Evolutionary conservation across 352 stramenopile species (phyloP), one percentile per base, ranked within the genome.

Genomic region (Phytopythium kandeliae): DNA sequence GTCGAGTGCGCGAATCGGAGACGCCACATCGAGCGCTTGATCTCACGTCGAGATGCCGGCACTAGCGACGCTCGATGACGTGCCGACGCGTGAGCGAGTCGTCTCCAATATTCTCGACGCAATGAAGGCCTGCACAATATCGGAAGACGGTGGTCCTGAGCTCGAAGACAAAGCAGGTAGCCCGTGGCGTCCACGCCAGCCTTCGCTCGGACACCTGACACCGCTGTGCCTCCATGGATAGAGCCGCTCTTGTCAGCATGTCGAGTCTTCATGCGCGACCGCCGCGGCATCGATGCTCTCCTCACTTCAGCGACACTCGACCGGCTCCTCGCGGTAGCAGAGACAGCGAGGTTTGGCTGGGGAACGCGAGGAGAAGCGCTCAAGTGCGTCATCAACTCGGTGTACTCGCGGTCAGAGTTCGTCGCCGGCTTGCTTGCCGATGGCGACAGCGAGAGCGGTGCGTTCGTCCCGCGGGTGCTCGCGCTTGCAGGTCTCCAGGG

Each of bases 301-400:
- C 50, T 89, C n/a, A 70, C 62, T 3, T n/a, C 11, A 22, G 19
- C 86, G 74, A 48, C 61, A 1, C 38, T 89, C 1, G 54, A 78
- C 8, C 41, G 38, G 4, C 75, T 85, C 25, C 22, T 86, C 1
- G 7, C 17, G 1, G 24, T 74, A 2, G 62, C 62, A 43, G 63
- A 69, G 41, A 15, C 51, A 6, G 16, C 21, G 10, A 45, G 5
- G 13, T 58, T 5, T 5, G n/a, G 65, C 10, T 63, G 59, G 53
- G 34, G 37, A 3, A 51, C 69, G 5, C 62, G 54, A 8, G 75
- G 83, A 61, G 78, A 85, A 62, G 65, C 71, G 25, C 51, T 89
- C 45, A 89, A 85, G 55, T 89, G 78, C 60, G 58, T 67, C 40
- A 76, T 89, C 48, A 89, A 89, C 45, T 83, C 67, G 22, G 63